These are phyloP conservation scores for Chlorella sp. DNA, from an alignment of 139 green algal species.

Conservation along the genomic window DNA sequence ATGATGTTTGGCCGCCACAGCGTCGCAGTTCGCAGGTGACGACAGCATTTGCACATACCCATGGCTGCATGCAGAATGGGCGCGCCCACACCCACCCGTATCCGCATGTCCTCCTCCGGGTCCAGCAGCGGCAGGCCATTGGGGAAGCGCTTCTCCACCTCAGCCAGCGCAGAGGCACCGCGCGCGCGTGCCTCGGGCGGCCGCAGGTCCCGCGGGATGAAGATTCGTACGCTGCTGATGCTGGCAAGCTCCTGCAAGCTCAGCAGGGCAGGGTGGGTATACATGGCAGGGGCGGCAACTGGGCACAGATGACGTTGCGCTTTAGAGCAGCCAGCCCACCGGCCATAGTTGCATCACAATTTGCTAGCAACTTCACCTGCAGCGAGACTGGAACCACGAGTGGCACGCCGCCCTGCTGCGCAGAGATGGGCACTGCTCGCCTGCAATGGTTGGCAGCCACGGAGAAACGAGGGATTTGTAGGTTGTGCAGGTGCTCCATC, in stretches of 20 bases:
- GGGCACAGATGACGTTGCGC: too few relatives aligned
- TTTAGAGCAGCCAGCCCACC: too few relatives aligned
- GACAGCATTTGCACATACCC: neutral
- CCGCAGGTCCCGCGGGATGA: conserved; percentile 81
- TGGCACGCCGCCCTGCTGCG: conserved; percentile 24
- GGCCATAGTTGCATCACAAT: too few relatives aligned
- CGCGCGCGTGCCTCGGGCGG: conserved; percentile 10
- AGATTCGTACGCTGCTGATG: conserved; percentile 75
- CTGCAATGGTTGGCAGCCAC: neutral
- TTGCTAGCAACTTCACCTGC: too few relatives aligned
- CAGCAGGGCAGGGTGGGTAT: too few relatives aligned
- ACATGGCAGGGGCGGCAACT: too few relatives aligned
- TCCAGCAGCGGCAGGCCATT: conserved; percentile 61
- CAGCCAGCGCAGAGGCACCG: conserved; percentile 28
- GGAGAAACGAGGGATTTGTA: neutral
- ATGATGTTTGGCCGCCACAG: too few relatives aligned
- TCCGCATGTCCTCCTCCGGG: conserved; percentile 71
- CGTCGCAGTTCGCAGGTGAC: too few relatives aligned
- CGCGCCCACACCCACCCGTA: conserved; percentile 23
- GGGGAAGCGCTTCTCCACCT: conserved; percentile 48
- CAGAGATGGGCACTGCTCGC: conserved; percentile 21
- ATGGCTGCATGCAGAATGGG: neutral
- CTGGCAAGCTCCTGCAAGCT: conserved; percentile 47
- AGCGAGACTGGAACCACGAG: conserved; percentile 62
- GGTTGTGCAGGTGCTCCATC: too few relatives aligned